phyloP scores from a whole-genome alignment of 371 early-diverging fungal species.

The Mucor circinelloides region DNA sequence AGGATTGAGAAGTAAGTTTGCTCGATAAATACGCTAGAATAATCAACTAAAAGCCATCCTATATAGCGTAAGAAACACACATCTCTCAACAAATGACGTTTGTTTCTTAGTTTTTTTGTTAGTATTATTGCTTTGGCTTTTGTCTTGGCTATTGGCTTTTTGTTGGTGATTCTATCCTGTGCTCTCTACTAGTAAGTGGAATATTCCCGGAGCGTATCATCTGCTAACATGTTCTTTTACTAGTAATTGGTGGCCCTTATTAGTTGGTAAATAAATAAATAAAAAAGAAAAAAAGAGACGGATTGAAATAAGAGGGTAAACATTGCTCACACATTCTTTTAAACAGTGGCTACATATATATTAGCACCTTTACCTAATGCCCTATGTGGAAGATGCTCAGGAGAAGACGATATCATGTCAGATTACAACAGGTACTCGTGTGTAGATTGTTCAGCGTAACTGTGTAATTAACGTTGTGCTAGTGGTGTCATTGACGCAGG shows the following conservation, averaged over 20 bases:
- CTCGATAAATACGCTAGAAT: neutral
- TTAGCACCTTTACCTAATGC: conserved; percentile 92
- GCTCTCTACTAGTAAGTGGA: conserved; percentile 78
- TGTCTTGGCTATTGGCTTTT: conserved; percentile 86
- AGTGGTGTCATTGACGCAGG: conserved; percentile 85
- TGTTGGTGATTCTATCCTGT: conserved; percentile 91
- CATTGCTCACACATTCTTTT: neutral
- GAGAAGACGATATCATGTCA: conserved; percentile 75
- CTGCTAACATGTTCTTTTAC: neutral
- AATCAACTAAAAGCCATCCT: neutral
- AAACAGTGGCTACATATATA: conserved; percentile 76
- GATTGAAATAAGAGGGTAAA: neutral
- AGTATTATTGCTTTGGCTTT: conserved; percentile 84
- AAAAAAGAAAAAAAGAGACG: conserved; percentile 1
- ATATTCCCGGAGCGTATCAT: neutral
- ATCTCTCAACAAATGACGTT: neutral
- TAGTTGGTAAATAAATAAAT: no score
- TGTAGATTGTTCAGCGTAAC: neutral
- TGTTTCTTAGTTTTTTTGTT: neutral
- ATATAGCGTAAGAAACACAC: conserved; percentile 7
- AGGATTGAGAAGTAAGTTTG: conserved; percentile 26
- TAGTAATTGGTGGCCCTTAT: conserved; percentile 93
- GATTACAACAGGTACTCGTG: conserved; percentile 67
- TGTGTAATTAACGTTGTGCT: neutral
- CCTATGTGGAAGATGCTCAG: conserved; percentile 74